These are phyloP conservation scores for Tricholoma flavovirens DNA, from an alignment of 768 basidiomycete species.

Conservation along the genomic window DNA sequence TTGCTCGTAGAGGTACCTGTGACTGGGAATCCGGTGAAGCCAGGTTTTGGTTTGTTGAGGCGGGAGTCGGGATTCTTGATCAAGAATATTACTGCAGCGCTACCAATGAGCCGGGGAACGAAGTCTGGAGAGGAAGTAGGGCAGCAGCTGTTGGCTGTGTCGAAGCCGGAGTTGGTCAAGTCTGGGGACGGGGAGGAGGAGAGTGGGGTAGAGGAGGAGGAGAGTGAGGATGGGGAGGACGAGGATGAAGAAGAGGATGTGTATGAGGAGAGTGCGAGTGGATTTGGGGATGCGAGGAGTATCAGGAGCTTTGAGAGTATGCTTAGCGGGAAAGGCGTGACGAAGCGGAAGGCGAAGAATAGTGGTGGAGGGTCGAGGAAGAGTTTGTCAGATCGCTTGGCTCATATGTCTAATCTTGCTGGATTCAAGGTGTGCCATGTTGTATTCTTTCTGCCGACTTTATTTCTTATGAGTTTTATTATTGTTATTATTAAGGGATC, in stretches of 20 bases:
- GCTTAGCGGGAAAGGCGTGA: conserved; percentile 46
- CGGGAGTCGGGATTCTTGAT: conserved; percentile 82
- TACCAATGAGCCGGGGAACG: conserved; percentile 47
- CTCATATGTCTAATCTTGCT: conserved; percentile 63
- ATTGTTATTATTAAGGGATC: conserved; percentile 13
- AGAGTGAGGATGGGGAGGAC: conserved; percentile 32
- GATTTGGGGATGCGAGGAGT: conserved; percentile 57
- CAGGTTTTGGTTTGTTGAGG: conserved; percentile 63
- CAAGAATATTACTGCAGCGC: conserved; percentile 60
- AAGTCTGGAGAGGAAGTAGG: conserved; percentile 33
- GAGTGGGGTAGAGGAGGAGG: conserved; percentile 15
- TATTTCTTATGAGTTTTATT: conserved; percentile 2
- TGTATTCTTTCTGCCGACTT: neutral
- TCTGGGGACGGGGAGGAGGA: conserved; percentile 29
- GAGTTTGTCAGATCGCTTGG: conserved; percentile 78
- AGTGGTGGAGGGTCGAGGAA: conserved; percentile 38
- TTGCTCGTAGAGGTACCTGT: conserved; percentile 7
- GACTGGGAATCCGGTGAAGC: conserved; percentile 28
- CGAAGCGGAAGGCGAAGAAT: conserved; percentile 16
- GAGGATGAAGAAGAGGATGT: conserved; percentile 37
- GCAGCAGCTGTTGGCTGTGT: conserved; percentile 44
- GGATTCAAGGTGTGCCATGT: conserved; percentile 33
- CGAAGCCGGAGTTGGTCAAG: conserved; percentile 34
- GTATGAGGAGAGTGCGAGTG: conserved; percentile 36
- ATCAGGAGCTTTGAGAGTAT: conserved; percentile 86